These are phyloP conservation scores for Mycosarcoma maydis DNA, from an alignment of 1,284 basidiomycete genomes.

Conservation along the genomic window DNA sequence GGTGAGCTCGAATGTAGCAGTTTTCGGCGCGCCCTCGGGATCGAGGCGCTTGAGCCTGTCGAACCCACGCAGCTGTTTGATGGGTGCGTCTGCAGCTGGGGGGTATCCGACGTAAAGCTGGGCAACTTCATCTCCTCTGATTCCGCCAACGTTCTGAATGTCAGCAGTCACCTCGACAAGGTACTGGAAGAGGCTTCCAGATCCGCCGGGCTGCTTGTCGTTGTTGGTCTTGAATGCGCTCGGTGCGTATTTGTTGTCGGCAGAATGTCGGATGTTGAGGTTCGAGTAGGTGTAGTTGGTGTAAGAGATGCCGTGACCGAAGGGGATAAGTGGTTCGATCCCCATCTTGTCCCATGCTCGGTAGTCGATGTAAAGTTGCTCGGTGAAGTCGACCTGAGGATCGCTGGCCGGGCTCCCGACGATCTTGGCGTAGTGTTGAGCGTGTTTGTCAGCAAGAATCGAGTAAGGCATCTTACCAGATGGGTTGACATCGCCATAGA, in stretches of 20 bases:
- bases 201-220: slow-evolving; percentile 33
- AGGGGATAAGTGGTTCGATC: slow-evolving; percentile 75
- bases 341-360: slow-evolving; percentile 75
- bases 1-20: slow-evolving; percentile 40
- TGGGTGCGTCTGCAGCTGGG: slow-evolving; percentile 20
- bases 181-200: slow-evolving; percentile 70
- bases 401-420: slow-evolving; percentile 55
- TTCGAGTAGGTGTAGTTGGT: slow-evolving; percentile 73
- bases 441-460: slow-evolving; percentile 23
- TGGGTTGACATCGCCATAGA: slow-evolving; percentile 42
- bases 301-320: slow-evolving; percentile 86
- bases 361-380: slow-evolving; percentile 78
- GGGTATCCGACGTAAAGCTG: slow-evolving; percentile 67
- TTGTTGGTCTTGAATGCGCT: slow-evolving; percentile 17
- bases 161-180: slow-evolving; percentile 67
- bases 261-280: slow-evolving; percentile 23
- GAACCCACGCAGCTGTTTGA: slow-evolving; percentile 53
- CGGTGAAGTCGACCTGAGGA: slow-evolving; percentile 74
- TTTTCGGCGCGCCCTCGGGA: slow-evolving; percentile 20
- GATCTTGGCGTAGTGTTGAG: slow-evolving; percentile 63
- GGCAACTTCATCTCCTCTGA: slow-evolving; percentile 68
- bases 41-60: slow-evolving; percentile 36
- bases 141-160: slow-evolving; percentile 69
- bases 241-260: slow-evolving; percentile 24
- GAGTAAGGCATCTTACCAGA: slow-evolving; percentile 48